phyloP scores from a whole-genome alignment of 768 basidiomycete genomes.

The Dentipellis sp. region DNA sequence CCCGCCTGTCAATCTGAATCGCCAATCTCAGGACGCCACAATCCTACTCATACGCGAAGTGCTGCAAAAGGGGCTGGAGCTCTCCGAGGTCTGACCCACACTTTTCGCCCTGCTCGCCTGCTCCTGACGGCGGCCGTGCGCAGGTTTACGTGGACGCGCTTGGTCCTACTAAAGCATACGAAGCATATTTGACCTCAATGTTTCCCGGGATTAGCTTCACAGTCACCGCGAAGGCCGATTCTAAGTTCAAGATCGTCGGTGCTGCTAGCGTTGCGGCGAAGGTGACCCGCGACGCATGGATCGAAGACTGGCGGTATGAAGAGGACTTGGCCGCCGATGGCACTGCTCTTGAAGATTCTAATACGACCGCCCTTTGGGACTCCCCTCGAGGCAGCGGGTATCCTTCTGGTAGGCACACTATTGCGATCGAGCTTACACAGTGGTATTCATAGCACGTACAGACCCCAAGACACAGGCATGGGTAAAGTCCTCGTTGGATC shows the following conservation, averaged over 20 bases:
- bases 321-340: slow-evolving; percentile 29
- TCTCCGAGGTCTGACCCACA: slow-evolving; percentile 80
- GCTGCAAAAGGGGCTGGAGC: slow-evolving; percentile 65
- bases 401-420: slow-evolving; percentile 56
- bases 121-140: neutral
- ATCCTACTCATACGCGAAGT: slow-evolving; percentile 81
- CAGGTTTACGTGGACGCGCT: slow-evolving; percentile 94
- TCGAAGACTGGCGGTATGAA: slow-evolving; percentile 80
- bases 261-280: slow-evolving; percentile 98
- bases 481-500: slow-evolving; percentile 68
- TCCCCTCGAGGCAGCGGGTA: slow-evolving; percentile 73
- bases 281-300: slow-evolving; percentile 86
- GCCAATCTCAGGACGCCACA: slow-evolving; percentile 84
- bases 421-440: neutral
- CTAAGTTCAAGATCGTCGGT: slow-evolving; percentile 93
- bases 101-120: neutral
- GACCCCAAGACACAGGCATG: slow-evolving; percentile 92
- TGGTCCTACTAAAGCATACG: slow-evolving; percentile 78
- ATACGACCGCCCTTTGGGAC: slow-evolving; percentile 21
- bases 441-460: slow-evolving; percentile 18
- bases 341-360: neutral
- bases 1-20: slow-evolving; percentile 80
- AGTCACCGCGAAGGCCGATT: slow-evolving; percentile 88
- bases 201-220: slow-evolving; percentile 87
- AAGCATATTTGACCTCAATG: slow-evolving; percentile 66